These are phyloP conservation scores for Cenchrus americanus DNA, from an alignment of 176 grass and related monocot genomes.

Conservation along the genomic window DNA sequence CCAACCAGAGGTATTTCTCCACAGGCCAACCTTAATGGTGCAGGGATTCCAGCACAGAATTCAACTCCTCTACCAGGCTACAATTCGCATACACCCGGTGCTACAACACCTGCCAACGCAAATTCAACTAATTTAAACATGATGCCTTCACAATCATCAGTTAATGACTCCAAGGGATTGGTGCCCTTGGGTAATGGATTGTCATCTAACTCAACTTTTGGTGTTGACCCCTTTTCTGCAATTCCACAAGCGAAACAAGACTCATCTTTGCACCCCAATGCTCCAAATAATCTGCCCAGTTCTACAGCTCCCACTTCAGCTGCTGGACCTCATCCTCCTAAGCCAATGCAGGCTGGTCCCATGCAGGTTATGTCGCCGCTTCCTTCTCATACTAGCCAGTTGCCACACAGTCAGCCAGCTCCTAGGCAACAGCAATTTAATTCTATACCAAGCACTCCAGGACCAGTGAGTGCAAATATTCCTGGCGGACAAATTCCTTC, in stretches of 20 bases:
- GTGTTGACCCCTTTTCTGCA: conserved; percentile 51
- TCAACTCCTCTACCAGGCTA: conserved; percentile 42
- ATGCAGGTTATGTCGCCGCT: conserved; percentile 42
- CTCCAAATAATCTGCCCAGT: conserved; percentile 46
- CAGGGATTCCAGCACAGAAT: conserved; percentile 49
- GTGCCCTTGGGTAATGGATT: conserved; percentile 70
- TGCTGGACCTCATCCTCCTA: conserved; percentile 54
- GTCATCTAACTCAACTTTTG: conserved; percentile 59
- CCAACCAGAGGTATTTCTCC: conserved; percentile 53
- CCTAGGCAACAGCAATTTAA: conserved; percentile 52
- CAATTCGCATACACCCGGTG: conserved; percentile 38
- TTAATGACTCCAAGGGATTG: conserved; percentile 64
- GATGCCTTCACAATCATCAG: conserved; percentile 51
- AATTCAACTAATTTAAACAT: conserved; percentile 42
- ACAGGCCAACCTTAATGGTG: conserved; percentile 48
- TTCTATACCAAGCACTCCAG: conserved; percentile 48
- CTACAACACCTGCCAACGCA: conserved; percentile 26
- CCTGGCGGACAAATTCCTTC: conserved; percentile 55
- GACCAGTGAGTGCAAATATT: conserved; percentile 44
- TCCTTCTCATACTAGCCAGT: conserved; percentile 51
- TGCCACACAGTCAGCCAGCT: conserved; percentile 50
- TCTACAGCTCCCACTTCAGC: conserved; percentile 44
- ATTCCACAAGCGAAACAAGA: conserved; percentile 55
- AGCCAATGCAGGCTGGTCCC: conserved; percentile 49
- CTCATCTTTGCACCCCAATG: conserved; percentile 42